A percentile compares a stretch with the other conserved stretches of the same genome.
phyloP scores from a whole-genome alignment of 169 alveolate species.

The Plasmodium sp. region DNA sequence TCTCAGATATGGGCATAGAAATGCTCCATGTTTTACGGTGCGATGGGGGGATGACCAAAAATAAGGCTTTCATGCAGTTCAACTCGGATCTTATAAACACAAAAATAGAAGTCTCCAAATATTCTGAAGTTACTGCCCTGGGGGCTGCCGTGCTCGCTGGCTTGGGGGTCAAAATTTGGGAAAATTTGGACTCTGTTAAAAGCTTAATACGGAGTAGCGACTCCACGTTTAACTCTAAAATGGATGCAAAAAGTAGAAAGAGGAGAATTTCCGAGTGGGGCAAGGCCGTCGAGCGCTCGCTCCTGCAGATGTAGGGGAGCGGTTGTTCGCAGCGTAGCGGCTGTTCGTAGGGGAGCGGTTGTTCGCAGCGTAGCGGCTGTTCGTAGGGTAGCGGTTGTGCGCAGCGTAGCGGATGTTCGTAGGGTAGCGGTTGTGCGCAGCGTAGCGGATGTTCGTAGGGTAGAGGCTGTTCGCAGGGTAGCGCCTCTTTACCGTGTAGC shows the following conservation, averaged over 20 bases:
- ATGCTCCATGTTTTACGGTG: conserved; percentile 86
- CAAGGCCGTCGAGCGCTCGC: conserved; percentile 81
- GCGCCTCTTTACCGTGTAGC: background rate
- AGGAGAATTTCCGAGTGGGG: conserved; percentile 80
- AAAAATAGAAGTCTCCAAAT: conserved; percentile 74
- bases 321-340: too few relatives aligned
- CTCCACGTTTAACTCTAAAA: conserved; percentile 72
- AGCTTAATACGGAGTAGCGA: conserved; percentile 68
- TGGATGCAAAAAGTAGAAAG: conserved; percentile 74
- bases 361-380: too few relatives aligned
- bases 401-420: background rate
- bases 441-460: too few relatives aligned
- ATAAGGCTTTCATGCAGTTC: conserved; percentile 86
- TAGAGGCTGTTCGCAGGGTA: too few relatives aligned
- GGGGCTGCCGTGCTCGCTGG: conserved; percentile 95
- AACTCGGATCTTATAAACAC: conserved; percentile 88
- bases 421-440: background rate
- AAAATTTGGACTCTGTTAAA: conserved; percentile 77
- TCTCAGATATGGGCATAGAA: conserved; percentile 76
- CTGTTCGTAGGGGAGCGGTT: too few relatives aligned
- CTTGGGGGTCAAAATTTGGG: conserved; percentile 84
- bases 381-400: too few relatives aligned
- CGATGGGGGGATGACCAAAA: conserved; percentile 94
- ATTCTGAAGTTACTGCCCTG: conserved; percentile 87
- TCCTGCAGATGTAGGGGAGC: conserved; percentile 50